Conservation (phyloP, 768 basidiomycete genomes). For the Rhizopogon roseolus region DNA sequence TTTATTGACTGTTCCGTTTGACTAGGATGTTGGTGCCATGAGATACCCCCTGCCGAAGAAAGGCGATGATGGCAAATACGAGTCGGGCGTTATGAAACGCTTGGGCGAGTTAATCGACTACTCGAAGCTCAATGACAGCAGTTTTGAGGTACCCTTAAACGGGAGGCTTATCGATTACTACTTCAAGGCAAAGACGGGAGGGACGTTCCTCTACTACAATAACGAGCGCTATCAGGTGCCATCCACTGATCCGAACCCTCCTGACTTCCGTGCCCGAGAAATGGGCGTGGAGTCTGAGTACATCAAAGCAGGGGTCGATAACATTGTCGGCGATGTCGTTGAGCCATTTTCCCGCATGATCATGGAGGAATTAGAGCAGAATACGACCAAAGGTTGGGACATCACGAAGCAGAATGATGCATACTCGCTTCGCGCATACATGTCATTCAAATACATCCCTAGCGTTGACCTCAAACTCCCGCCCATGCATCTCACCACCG, state of each 20-base stretch:
- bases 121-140: constrained; percentile 15
- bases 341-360: constrained; percentile 13
- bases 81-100: constrained; percentile 26
- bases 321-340: constrained; percentile 12
- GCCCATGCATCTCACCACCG: not conserved
- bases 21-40: constrained; percentile 37
- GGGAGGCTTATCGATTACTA: constrained; percentile 20
- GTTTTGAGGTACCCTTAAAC: constrained; percentile 6
- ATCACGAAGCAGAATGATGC: constrained; percentile 17
- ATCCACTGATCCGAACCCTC: not conserved
- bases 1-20: constrained; percentile 5
- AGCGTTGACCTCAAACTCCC: not conserved
- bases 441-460: constrained; percentile 4
- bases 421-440: constrained; percentile 23
- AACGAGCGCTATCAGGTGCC: not conserved
- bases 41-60: constrained; percentile 26
- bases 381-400: constrained; percentile 15
- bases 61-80: constrained; percentile 6
- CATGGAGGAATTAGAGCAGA: constrained; percentile 14
- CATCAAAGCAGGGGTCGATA: constrained; percentile 14
- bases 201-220: constrained; percentile 21
- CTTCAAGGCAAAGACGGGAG: constrained; percentile 7
- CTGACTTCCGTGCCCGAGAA: constrained; percentile 7
- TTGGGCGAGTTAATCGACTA: constrained; percentile 26
- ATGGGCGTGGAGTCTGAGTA: constrained; percentile 4